These are phyloP conservation scores for Puya raimondii DNA, from an alignment of 176 grass and related monocot genomes.

Conservation along the genomic window DNA sequence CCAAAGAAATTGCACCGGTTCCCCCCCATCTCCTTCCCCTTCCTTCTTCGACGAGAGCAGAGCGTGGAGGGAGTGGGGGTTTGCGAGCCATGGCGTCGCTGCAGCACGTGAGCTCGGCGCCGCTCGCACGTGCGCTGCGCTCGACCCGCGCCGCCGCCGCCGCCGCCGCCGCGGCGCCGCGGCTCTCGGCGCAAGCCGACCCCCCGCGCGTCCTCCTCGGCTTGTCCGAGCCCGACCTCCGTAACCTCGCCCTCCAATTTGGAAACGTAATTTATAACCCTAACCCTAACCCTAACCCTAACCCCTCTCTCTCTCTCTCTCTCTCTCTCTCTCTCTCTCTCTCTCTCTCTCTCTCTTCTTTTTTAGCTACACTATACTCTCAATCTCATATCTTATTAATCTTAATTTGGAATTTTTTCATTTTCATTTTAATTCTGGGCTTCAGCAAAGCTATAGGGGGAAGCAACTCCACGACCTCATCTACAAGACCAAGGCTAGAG, in stretches of 20 bases:
- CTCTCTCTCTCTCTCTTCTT: no score
- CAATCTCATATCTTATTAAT: no score
- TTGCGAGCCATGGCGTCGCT: slow-evolving; percentile 44
- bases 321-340: neutral
- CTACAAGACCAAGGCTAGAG: slow-evolving; percentile 77
- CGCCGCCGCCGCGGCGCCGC: slow-evolving; percentile 16
- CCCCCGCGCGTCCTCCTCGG: slow-evolving; percentile 51
- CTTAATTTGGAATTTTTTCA: neutral
- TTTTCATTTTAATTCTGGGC: neutral
- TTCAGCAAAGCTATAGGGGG: slow-evolving; percentile 81
- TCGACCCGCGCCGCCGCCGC: slow-evolving; percentile 12
- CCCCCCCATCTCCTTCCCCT: neutral
- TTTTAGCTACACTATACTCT: no score
- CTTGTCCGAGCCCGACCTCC: slow-evolving; percentile 77
- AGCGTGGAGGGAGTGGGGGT: no score
- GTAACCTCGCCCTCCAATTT: slow-evolving; percentile 62
- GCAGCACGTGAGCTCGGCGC: slow-evolving; percentile 48
- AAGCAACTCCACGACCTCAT: slow-evolving; percentile 86
- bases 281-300: neutral
- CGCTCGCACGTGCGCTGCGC: slow-evolving; percentile 54
- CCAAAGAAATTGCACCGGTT: neutral
- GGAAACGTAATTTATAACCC: slow-evolving; percentile 33
- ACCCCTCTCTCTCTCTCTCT: neutral
- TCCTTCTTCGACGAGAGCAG: neutral
- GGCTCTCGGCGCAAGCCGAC: slow-evolving; percentile 15